Base-by-base conservation (phyloP, 306 rosid genomes). In the Vigna angularis region DNA sequence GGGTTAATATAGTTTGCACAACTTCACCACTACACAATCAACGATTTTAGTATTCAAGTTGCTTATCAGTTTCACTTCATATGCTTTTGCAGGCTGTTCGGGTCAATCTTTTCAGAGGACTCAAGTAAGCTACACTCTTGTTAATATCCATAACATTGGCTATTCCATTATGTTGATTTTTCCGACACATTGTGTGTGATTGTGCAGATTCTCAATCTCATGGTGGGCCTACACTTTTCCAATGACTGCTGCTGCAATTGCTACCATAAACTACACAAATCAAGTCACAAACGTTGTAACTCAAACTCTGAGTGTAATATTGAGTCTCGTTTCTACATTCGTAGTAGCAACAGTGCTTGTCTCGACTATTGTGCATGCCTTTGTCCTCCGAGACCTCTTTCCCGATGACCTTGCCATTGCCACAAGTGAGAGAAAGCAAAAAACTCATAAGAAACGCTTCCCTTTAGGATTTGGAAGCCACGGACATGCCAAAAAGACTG, bases 171-270 rank as follows among this genome's bases (percentile, higher is more conserved):
- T 26, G 69, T 44, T 45, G 67, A 52, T 9, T 66, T 55, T 59
- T 84, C 79, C 80, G 11, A 73, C 73, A n/a, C 9, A 34, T 76
- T 67, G 44, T 20, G 14, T 81, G 62, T 28, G 61, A 51, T 47
- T 67, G 26, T 14, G 32, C 68, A 92, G 97, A 85, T 92, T 92
- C 78, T 92, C 94, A 4, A 56, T 90, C 58, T 86, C 97, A 55
- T 91, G 97, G 97, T 91, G 97, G 97, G 97, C 91, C 32, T 92
- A 92, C 81, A 90, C 91, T 6, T 92, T 92, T 73, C 97, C 97
- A 30, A 87, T 87, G 94, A 84, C 94, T 17, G 91, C 86, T 24
- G 94, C 94, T 63, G 97, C 97, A 44, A 82, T 87, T 81, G 94
- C 94, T 64, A 83, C 93, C 51, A 70, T 90, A 22, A 66, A 51